Evolutionary conservation across 129 eudicot species (phyloP), one percentile per base, ranked within the genome.

Genomic region (Flaveria sonorensis): DNA sequence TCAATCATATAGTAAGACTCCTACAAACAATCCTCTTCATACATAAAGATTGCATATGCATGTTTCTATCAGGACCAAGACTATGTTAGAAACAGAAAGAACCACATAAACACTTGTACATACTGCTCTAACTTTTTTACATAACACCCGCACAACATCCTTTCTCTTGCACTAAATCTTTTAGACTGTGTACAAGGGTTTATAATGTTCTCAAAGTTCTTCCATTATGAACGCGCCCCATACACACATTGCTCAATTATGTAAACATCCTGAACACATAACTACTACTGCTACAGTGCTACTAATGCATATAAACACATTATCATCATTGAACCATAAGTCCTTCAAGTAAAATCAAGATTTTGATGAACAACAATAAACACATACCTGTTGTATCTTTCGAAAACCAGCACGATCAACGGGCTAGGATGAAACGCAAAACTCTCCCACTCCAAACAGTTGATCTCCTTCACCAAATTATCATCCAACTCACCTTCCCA

Each of bases 401-500:
- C 99, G 24, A 95, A 95, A 30, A 95, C 97, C 13, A 95, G 89
- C 62, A 95, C 96, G 23, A 95, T 85, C 15, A 95, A 83, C 14
- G 97, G 97, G 68, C 97, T 95, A 1, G 99, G 99, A 81, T 92
- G 99, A 66, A 95, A 95, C 40, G 96, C 99, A 74, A 89, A 95
- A 60, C 85, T 77, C 85, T 95, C 99, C 99, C 99, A 95, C 80
- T 92, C 99, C 75, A 95, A 82, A 82, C 94, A 89, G 73, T 89
- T 92, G 40, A 92, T 95, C 83, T 91, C 99, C 60, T 91, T 90
- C 60, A 95, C 97, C 77, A 87, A 82, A 52, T 83, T 85, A 76
- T 95, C 87, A 82, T 95, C 97, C 80, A 91, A 76, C 74, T 95
- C 99, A 47, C 99, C 99, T 76, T 89, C 99, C 99, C 99, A 95